Evolutionary conservation across 2,329 filamentous ascomycete species (phyloP).

Genomic region (Chalaropsis thielavioides): DNA sequence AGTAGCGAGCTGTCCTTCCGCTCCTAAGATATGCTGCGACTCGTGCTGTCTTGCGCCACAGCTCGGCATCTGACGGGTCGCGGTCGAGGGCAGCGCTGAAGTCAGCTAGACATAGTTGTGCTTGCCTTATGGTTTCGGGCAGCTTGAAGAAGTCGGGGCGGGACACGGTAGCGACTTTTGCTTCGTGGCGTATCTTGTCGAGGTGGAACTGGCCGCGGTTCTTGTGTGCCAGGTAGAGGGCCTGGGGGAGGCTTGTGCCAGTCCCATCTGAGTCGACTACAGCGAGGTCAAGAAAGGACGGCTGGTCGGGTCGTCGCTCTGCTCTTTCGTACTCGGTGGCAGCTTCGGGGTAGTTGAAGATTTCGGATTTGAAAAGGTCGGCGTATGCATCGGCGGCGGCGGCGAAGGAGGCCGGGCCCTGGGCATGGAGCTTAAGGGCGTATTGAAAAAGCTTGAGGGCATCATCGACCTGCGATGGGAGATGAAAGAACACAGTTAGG

Average conservation of each 20-base stretch:
- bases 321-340: conserved; percentile 69
- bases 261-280: conserved; percentile 29
- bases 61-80: conserved; percentile 51
- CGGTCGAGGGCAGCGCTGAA: conserved; percentile 47
- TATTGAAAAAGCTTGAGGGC: conserved; percentile 87
- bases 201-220: conserved; percentile 86
- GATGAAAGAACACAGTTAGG: no score
- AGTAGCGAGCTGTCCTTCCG: conserved; percentile 43
- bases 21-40: conserved; percentile 45
- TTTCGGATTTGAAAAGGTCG: conserved; percentile 75
- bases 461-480: conserved; percentile 68
- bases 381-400: conserved; percentile 72
- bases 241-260: conserved; percentile 58
- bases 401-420: conserved; percentile 60
- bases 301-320: conserved; percentile 38
- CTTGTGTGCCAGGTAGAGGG: conserved; percentile 86
- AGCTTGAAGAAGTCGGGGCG: conserved; percentile 26
- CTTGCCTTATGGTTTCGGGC: conserved; percentile 27
- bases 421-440: conserved; percentile 80
- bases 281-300: conserved; percentile 28
- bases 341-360: conserved; percentile 84
- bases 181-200: conserved; percentile 50
- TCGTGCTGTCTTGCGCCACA: conserved; percentile 47
- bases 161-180: conserved; percentile 23
- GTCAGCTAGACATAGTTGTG: conserved; percentile 37